These are phyloP conservation scores for Xylaria sp. DNA, from an alignment of 2,329 filamentous ascomycete genomes.

Conservation along the genomic window DNA sequence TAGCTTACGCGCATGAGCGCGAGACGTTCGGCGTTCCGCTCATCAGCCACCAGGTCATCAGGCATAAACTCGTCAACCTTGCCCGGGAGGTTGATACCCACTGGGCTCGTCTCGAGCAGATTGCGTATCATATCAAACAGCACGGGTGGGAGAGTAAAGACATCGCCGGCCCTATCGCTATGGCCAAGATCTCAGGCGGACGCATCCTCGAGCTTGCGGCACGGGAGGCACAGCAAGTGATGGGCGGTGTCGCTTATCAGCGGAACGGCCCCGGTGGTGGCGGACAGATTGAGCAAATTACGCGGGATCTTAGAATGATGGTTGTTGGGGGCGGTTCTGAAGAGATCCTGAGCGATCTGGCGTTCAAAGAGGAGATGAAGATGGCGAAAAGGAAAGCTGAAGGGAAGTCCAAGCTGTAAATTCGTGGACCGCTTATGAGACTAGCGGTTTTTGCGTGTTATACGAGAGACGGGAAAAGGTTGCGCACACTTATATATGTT, in stretches of 20 bases:
- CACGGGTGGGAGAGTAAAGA: conserved; percentile 39
- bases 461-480: too few species aligned
- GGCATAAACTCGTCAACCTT: conserved; percentile 60
- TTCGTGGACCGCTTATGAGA: neutral
- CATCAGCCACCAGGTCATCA: conserved; percentile 61
- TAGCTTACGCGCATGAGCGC: conserved; percentile 54
- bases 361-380: conserved; percentile 50
- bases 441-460: too few species aligned
- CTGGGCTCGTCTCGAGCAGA: conserved; percentile 63
- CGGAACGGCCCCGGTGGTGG: conserved; percentile 51
- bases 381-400: conserved; percentile 19
- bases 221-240: conserved; percentile 55
- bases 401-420: conserved; percentile 23
- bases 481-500: too few species aligned
- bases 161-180: conserved; percentile 35
- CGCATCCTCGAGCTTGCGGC: conserved; percentile 53
- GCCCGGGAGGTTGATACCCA: conserved; percentile 62
- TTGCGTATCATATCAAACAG: conserved; percentile 56
- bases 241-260: conserved; percentile 56
- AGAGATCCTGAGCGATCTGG: conserved; percentile 55
- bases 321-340: conserved; percentile 57
- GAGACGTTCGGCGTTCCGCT: conserved; percentile 62
- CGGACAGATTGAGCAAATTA: conserved; percentile 54
- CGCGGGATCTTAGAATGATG: conserved; percentile 55
- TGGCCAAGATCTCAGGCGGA: conserved; percentile 52